These are phyloP conservation scores for Penicillium janthinellum DNA, from an alignment of 2,329 filamentous ascomycete genomes.

Conservation along the genomic window DNA sequence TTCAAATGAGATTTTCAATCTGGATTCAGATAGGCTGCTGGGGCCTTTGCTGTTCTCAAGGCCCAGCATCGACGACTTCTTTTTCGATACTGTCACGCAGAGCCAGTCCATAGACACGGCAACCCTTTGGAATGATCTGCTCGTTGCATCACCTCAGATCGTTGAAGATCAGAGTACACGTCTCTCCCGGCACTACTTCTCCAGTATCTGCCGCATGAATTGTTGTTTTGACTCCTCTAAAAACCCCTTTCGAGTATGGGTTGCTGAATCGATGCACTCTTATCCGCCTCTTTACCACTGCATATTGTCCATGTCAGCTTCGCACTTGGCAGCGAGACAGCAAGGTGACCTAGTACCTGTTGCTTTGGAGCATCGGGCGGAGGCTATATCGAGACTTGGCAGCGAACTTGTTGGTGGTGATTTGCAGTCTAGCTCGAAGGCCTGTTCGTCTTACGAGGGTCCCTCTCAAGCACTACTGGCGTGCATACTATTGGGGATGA, in stretches of 20 bases:
- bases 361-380: not conserved
- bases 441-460: not conserved
- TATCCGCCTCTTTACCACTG: not conserved
- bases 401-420: not conserved
- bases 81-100: not conserved
- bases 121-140: not conserved
- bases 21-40: not conserved
- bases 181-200: not conserved
- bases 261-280: not conserved
- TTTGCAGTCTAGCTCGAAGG: not conserved
- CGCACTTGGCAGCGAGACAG: not conserved
- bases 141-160: not conserved
- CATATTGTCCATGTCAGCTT: not conserved
- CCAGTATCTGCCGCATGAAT: not conserved
- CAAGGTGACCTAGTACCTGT: not conserved
- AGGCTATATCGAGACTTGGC: not conserved
- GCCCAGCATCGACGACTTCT: not conserved
- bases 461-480: not conserved
- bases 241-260: slow-evolving; percentile 5
- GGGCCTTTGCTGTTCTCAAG: not conserved
- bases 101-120: not conserved
- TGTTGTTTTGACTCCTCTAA: not conserved
- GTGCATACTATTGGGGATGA: not conserved
- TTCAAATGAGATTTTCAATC: not conserved
- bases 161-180: not conserved